Conservation (phyloP, 192 early-diverging fungal species). For the Mortierella alpina region DNA sequence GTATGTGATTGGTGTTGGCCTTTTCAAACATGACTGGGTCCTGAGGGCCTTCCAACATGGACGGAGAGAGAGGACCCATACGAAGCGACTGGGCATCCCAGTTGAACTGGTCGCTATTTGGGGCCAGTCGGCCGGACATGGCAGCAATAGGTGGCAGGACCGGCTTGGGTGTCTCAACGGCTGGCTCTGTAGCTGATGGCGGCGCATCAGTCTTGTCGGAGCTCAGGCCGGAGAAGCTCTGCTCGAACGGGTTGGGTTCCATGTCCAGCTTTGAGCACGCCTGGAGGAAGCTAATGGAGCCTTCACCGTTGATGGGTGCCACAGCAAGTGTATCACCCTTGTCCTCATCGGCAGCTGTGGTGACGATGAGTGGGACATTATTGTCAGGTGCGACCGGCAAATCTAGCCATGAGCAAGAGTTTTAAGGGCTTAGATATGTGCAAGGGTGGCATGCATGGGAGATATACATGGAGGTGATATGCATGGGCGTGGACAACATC, state of each 20-base stretch:
- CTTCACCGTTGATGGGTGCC: slow-evolving; percentile 9
- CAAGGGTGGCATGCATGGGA: no score
- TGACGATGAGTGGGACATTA: slow-evolving; percentile 18
- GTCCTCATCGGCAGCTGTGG: slow-evolving; percentile 27
- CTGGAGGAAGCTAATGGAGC: slow-evolving; percentile 18
- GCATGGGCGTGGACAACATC: not conserved
- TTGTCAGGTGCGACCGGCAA: slow-evolving; percentile 12
- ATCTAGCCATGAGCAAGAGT: slow-evolving; percentile 28
- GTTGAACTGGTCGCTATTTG: slow-evolving; percentile 47
- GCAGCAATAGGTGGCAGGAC: slow-evolving; percentile 78
- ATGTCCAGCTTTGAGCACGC: slow-evolving; percentile 74
- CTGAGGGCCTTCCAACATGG: slow-evolving; percentile 79
- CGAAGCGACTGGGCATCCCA: slow-evolving; percentile 75
- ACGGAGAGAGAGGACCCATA: slow-evolving; percentile 79
- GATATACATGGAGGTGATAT: no score
- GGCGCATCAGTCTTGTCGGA: slow-evolving; percentile 9
- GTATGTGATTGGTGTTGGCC: not conserved
- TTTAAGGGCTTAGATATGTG: not conserved
- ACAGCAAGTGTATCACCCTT: slow-evolving; percentile 8
- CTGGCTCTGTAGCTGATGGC: slow-evolving; percentile 17
- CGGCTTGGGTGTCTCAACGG: slow-evolving; percentile 50
- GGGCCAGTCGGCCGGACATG: slow-evolving; percentile 58
- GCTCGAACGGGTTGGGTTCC: slow-evolving; percentile 92
- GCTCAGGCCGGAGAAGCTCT: slow-evolving; percentile 72
- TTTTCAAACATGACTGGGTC: slow-evolving; percentile 42